phyloP scores from a whole-genome alignment of 352 stramenopile species.

The Phytophthora meadii region DNA sequence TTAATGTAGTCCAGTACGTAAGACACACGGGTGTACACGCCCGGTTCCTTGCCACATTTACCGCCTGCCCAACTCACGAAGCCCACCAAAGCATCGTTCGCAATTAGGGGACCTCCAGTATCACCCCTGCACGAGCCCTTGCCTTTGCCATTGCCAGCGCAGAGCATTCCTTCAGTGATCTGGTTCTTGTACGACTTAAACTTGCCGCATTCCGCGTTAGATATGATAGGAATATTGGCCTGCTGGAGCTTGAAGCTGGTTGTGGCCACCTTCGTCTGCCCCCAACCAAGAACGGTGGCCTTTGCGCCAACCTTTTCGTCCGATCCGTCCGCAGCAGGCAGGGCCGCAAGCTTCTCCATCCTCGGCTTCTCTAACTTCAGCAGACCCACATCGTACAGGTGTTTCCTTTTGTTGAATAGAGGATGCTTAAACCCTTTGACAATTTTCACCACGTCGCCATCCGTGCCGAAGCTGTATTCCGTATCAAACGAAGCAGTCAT shows the following conservation, averaged over 20 bases:
- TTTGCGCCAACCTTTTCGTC: constrained; percentile 54
- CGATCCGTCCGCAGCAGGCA: constrained; percentile 52
- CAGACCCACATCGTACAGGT: constrained; percentile 54
- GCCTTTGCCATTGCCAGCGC: constrained; percentile 50
- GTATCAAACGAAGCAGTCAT: constrained; percentile 40
- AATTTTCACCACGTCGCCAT: constrained; percentile 34
- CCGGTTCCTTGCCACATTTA: constrained; percentile 53
- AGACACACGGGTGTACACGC: constrained; percentile 64
- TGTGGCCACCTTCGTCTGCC: constrained; percentile 46
- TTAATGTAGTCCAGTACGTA: constrained; percentile 61
- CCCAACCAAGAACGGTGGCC: constrained; percentile 63
- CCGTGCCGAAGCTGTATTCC: constrained; percentile 27
- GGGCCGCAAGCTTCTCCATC: constrained; percentile 37
- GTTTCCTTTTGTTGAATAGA: constrained; percentile 35
- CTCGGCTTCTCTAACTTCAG: constrained; percentile 57
- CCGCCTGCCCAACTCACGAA: constrained; percentile 64
- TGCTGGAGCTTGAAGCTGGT: constrained; percentile 53
- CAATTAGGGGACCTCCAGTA: constrained; percentile 64
- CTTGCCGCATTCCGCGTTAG: constrained; percentile 54
- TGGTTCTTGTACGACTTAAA: constrained; percentile 49
- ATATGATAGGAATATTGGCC: constrained; percentile 60
- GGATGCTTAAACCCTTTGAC: constrained; percentile 31
- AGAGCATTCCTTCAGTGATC: constrained; percentile 69
- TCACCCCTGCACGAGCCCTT: constrained; percentile 71
- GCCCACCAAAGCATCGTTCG: constrained; percentile 52